Percentiles rank a stretch among this genome's conserved stretches.
phyloP scores from a whole-genome alignment of 1,284 basidiomycete species.

The Irpex lacteus region DNA sequence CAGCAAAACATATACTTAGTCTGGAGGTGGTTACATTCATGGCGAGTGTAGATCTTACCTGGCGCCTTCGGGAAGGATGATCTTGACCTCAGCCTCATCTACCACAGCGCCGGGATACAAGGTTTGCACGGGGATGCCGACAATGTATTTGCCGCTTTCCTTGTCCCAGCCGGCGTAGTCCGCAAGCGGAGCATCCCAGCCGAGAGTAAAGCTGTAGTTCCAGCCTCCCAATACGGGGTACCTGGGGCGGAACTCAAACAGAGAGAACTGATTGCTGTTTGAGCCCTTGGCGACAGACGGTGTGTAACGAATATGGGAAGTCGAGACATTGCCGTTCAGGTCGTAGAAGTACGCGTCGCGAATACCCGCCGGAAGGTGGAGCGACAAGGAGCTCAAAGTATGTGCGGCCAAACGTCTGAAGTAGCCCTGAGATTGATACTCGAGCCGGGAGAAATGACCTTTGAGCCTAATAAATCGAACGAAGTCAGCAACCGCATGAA shows the following conservation, averaged over 20 bases:
- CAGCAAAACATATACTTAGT: background rate
- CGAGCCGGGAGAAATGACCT: conserved; percentile 93
- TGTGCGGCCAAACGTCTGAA: conserved; percentile 69
- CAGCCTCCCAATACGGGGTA: conserved; percentile 96
- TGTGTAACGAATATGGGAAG: conserved; percentile 77
- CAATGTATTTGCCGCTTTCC: conserved; percentile 60
- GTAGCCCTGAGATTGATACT: conserved; percentile 75
- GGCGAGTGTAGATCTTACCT: conserved; percentile 53
- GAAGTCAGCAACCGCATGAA: background rate
- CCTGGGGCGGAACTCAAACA: conserved; percentile 83
- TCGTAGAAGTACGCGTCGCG: conserved; percentile 87
- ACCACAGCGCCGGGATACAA: conserved; percentile 79
- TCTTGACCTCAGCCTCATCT: conserved; percentile 74
- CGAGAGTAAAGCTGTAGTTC: conserved; percentile 95
- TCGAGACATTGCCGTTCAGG: conserved; percentile 94
- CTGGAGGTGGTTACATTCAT: background rate
- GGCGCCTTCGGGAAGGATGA: conserved; percentile 93
- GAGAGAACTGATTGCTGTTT: conserved; percentile 51
- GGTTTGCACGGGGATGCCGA: conserved; percentile 87
- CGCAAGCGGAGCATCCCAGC: conserved; percentile 85
- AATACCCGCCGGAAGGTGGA: conserved; percentile 82
- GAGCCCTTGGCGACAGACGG: conserved; percentile 58
- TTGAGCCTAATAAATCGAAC: conserved; percentile 63
- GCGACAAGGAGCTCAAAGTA: conserved; percentile 63
- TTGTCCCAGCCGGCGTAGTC: conserved; percentile 68